Percentiles rank a stretch among this genome's conserved stretches.
These are phyloP conservation scores for Xylariaceae sp. DNA, from an alignment of 2,329 filamentous ascomycete genomes.

Conservation along the genomic window DNA sequence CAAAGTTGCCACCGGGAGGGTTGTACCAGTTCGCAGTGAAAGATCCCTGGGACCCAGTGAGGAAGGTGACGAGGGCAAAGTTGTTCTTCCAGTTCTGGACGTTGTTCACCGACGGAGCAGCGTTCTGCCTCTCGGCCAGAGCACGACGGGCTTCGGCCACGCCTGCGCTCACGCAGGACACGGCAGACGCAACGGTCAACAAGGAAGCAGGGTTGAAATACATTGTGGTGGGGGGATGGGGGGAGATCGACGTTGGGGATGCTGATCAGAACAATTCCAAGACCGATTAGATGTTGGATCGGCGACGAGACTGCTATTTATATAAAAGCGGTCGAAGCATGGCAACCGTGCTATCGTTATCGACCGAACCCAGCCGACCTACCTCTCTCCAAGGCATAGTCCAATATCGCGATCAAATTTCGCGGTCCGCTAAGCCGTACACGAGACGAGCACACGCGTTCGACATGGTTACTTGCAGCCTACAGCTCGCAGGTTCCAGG, in stretches of 20 bases:
- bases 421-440: not conserved
- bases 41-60: not conserved
- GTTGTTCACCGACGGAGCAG: not conserved
- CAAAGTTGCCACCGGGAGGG: not conserved
- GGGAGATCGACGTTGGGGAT: too few relatives aligned
- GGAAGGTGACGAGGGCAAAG: conserved; percentile 1
- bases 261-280: too few relatives aligned
- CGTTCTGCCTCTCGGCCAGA: not conserved
- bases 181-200: not conserved
- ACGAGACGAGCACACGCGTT: not conserved
- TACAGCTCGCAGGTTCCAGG: not conserved
- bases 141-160: not conserved
- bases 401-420: not conserved
- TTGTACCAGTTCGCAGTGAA: not conserved
- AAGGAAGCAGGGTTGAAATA: not conserved
- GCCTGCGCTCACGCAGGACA: conserved; percentile 1
- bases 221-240: not conserved
- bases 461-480: too few relatives aligned
- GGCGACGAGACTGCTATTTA: not conserved
- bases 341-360: not conserved
- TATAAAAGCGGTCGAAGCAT: not conserved
- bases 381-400: not conserved
- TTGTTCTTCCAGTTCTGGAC: not conserved
- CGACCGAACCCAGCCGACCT: not conserved
- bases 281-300: not conserved